Conservation (phyloP, 371 early-diverging fungal species). For the Mortierella sp. region DNA sequence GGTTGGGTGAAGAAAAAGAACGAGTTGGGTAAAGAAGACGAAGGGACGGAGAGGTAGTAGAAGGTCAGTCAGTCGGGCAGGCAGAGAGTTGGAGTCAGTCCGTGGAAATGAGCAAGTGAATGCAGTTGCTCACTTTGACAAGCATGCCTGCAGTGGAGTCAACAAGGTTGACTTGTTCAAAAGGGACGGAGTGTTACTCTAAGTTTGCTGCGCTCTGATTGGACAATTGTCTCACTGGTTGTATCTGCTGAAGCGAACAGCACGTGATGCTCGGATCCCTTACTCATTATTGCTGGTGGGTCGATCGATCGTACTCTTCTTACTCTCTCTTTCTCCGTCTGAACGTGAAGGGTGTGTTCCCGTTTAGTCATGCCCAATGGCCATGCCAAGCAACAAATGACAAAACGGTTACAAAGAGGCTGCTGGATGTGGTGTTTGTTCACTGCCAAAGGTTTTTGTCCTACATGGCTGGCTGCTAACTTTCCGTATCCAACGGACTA, state of each 20-base stretch:
- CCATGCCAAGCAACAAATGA: not conserved
- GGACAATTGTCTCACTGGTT: not conserved
- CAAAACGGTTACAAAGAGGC: not conserved
- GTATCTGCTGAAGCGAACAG: not conserved
- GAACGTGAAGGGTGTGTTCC: not conserved
- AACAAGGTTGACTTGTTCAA: not conserved
- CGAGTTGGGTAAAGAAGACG: not conserved
- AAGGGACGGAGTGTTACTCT: too few relatives aligned
- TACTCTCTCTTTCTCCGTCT: not conserved
- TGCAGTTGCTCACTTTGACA: not conserved
- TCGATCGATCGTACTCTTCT: not conserved
- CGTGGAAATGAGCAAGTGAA: not conserved
- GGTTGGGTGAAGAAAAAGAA: not conserved
- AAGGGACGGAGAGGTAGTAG: not conserved
- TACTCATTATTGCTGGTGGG: not conserved
- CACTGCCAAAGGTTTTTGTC: not conserved
- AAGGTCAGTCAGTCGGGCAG: not conserved
- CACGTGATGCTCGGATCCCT: not conserved
- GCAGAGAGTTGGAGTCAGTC: not conserved
- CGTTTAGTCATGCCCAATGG: not conserved
- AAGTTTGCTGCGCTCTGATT: not conserved
- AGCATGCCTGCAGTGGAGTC: not conserved
- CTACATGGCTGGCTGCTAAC: not conserved
- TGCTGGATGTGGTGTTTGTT: not conserved
- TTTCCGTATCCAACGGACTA: not conserved